Percentiles rank a stretch among this genome's conserved stretches.
Conservation (phyloP, 345 rosid genomes). For the Boechera divaricarpa region DNA sequence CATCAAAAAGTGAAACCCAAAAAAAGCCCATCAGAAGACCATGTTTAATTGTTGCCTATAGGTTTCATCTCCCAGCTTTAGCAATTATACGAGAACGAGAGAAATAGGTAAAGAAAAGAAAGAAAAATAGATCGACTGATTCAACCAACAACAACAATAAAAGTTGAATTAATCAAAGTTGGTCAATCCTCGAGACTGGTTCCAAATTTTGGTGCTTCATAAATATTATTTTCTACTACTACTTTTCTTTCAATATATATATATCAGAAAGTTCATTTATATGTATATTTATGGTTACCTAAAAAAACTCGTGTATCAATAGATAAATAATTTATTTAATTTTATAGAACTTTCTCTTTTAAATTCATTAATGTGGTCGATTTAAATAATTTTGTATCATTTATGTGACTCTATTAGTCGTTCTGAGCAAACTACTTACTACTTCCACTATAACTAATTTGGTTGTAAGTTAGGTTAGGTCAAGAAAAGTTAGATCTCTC, state of each 20-base stretch:
- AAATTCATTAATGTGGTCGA: not conserved
- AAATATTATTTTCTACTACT: not conserved
- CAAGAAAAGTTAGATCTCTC: conserved; percentile 11
- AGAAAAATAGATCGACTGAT: conserved; percentile 5
- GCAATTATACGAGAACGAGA: not conserved
- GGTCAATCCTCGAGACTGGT: conserved; percentile 5
- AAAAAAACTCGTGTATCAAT: not conserved
- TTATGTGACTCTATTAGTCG: not conserved
- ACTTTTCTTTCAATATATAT: too few relatives aligned
- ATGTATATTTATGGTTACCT: not conserved
- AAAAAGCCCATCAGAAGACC: not conserved
- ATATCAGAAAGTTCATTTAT: conserved; percentile 1
- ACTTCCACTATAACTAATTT: not conserved
- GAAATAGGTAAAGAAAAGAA: not conserved
- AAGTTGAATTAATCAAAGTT: conserved; percentile 4
- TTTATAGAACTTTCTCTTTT: not conserved
- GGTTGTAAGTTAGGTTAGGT: conserved; percentile 26
- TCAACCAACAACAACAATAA: conserved; percentile 18
- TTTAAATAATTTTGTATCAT: too few relatives aligned
- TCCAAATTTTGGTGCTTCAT: conserved; percentile 34
- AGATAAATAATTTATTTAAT: not conserved
- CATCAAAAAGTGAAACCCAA: too few relatives aligned
- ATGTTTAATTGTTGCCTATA: not conserved
- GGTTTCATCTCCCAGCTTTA: too few relatives aligned
- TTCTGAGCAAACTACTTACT: conserved; percentile 3